Evolutionary conservation across 441 rosid genomes (phyloP).

Genomic region (Gossypium trilobum): DNA sequence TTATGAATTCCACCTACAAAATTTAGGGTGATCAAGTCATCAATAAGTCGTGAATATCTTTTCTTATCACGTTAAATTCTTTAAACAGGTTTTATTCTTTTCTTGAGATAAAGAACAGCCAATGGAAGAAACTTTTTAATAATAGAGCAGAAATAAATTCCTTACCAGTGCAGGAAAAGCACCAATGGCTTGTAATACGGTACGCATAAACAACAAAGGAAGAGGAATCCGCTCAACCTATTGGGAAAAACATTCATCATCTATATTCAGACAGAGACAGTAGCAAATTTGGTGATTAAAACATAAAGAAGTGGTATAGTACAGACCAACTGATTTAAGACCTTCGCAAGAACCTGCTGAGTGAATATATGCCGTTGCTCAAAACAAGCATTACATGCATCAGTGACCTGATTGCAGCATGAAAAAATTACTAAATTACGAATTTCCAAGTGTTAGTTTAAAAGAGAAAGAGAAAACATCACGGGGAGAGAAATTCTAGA

Average conservation of each 20-base stretch:
- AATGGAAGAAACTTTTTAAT: not conserved
- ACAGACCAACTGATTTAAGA: constrained; percentile 91
- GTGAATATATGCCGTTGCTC: constrained; percentile 81
- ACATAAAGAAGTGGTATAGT: constrained; percentile 14
- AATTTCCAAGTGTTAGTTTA: constrained; percentile 7
- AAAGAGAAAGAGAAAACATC: not conserved
- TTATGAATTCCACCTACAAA: constrained; percentile 76
- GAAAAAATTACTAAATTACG: constrained; percentile 15
- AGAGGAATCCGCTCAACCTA: constrained; percentile 98
- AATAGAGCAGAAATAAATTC: constrained; percentile 9
- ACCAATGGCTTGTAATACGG: constrained; percentile 92
- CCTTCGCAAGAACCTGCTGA: constrained; percentile 92
- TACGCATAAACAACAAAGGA: constrained; percentile 97
- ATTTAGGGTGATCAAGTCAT: constrained; percentile 14
- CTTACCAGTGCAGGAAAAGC: constrained; percentile 94
- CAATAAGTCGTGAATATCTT: constrained; percentile 7
- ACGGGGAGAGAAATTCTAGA: not conserved
- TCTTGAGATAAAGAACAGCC: not conserved
- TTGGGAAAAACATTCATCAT: constrained; percentile 24
- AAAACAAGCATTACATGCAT: constrained; percentile 94
- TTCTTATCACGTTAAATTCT: not conserved
- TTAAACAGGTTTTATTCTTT: not conserved
- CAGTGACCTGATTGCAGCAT: constrained; percentile 60
- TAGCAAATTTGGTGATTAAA: constrained; percentile 13
- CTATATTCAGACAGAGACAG: constrained; percentile 11